Conservation (phyloP, 495 filamentous ascomycete genomes). For the Haplographium delicatum region DNA sequence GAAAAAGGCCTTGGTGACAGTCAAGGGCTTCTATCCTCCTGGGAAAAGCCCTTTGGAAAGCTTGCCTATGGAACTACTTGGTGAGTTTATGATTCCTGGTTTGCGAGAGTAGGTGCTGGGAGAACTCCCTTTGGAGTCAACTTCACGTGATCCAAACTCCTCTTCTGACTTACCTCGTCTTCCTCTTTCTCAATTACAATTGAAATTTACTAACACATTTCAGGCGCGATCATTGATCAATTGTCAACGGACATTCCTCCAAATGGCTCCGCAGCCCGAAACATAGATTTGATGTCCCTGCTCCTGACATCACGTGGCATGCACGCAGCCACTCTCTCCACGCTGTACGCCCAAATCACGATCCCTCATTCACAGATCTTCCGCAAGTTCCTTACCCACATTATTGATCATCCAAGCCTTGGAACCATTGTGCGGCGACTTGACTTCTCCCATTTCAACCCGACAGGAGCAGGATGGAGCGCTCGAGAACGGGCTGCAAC, state of each 20-base stretch:
- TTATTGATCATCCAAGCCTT: conserved; percentile 61
- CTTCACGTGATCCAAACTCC: neutral
- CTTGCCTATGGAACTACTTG: conserved; percentile 65
- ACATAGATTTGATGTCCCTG: conserved; percentile 75
- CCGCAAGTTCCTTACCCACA: conserved; percentile 72
- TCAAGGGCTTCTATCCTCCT: conserved; percentile 26
- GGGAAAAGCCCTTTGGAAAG: conserved; percentile 53
- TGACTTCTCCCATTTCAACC: conserved; percentile 88
- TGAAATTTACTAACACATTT: conserved; percentile 22
- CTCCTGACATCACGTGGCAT: conserved; percentile 70
- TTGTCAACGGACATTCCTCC: conserved; percentile 72
- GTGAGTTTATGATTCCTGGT: conserved; percentile 42
- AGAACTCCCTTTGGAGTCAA: neutral
- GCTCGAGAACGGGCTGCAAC: conserved; percentile 75
- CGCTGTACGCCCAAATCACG: conserved; percentile 78
- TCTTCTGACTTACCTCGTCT: neutral
- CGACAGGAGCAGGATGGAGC: conserved; percentile 72
- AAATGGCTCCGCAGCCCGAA: conserved; percentile 71
- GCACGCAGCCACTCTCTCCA: conserved; percentile 69
- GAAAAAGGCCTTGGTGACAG: conserved; percentile 25
- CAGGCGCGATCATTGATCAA: conserved; percentile 72
- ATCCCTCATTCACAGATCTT: conserved; percentile 85
- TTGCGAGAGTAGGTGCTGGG: conserved; percentile 2
- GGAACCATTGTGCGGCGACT: conserved; percentile 76
- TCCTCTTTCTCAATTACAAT: neutral